Percentiles rank a stretch among this genome's conserved stretches.
phyloP scores from a whole-genome alignment of 768 basidiomycete genomes.

The Termitomyces sp. region DNA sequence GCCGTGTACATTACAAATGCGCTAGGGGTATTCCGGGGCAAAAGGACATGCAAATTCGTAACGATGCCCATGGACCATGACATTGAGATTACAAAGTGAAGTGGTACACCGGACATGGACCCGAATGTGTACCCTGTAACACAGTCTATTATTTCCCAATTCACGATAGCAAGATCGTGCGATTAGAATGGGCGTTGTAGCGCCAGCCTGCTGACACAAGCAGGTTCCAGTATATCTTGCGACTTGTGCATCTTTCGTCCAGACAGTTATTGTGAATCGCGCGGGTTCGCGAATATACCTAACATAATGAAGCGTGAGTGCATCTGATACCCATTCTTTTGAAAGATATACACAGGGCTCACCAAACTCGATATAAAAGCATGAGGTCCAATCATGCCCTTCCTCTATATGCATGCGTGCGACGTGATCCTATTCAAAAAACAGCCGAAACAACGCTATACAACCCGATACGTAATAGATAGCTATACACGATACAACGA shows the following conservation, averaged over 20 bases:
- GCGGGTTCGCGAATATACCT: not conserved
- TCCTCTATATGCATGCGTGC: conserved; percentile 1
- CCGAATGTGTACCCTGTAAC: not conserved
- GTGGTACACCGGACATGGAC: not conserved
- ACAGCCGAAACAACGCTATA: not conserved
- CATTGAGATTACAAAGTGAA: not conserved
- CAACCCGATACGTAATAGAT: conserved; percentile 6
- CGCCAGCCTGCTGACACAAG: not conserved
- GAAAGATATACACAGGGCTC: not conserved
- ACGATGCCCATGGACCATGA: not conserved
- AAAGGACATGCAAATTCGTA: not conserved
- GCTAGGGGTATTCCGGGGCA: not conserved
- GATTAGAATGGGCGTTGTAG: not conserved
- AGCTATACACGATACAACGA: conserved; percentile 9
- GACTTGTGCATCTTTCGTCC: not conserved
- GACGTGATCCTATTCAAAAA: conserved; percentile 12
- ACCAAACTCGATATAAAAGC: not conserved
- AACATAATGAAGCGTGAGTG: not conserved
- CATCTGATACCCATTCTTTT: not conserved
- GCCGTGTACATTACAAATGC: not conserved
- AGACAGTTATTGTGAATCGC: not conserved
- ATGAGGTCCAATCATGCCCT: not conserved
- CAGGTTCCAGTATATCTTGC: not conserved
- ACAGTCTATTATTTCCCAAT: not conserved
- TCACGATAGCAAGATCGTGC: not conserved